Percentiles rank a stretch among this genome's conserved stretches.
Conservation (phyloP, 306 rosid species). For the Heteromeles arbutifolia region DNA sequence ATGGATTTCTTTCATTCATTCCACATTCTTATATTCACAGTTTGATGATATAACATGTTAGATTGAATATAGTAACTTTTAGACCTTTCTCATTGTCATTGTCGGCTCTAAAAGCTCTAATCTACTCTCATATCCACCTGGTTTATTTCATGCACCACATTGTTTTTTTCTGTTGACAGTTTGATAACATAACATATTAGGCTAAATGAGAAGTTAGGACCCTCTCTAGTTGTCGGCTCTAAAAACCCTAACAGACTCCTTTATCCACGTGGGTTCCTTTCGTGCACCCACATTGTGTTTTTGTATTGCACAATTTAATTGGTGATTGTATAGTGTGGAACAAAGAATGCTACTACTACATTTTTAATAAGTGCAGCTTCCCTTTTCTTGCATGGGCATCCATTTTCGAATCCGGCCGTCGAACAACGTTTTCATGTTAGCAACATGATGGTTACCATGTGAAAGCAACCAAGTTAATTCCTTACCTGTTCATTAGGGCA, state of each 20-base stretch:
- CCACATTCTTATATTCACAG: neutral
- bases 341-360: neutral
- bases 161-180: neutral
- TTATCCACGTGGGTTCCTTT: neutral
- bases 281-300: neutral
- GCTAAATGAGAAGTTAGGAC: neutral
- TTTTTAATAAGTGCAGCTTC: neutral
- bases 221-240: neutral
- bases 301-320: neutral
- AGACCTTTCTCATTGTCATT: neutral
- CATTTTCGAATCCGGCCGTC: neutral
- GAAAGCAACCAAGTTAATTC: neutral
- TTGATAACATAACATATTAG: neutral
- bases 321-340: neutral
- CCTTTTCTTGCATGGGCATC: constrained; percentile 14
- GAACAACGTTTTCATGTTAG: constrained; percentile 1
- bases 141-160: neutral
- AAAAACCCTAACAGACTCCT: neutral
- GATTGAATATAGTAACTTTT: neutral
- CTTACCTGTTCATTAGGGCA: neutral
- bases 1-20: neutral
- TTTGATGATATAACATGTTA: neutral
- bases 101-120: neutral
- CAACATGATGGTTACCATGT: constrained; percentile 5
- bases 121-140: neutral